Evolutionary conservation across 352 stramenopile species (phyloP).

Genomic region (Blastocystis sp.): DNA sequence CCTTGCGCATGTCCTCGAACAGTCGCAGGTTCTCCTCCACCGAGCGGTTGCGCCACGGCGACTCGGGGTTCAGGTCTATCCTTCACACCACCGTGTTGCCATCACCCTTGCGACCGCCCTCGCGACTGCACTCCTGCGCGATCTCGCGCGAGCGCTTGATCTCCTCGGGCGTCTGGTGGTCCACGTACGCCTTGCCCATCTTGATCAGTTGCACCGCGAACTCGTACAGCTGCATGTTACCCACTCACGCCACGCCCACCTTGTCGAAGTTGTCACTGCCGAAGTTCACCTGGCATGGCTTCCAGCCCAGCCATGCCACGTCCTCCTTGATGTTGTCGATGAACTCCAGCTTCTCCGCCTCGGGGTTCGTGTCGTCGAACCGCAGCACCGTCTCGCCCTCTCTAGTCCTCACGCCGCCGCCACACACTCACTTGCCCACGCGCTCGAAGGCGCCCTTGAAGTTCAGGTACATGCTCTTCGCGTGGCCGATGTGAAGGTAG

Average conservation of each 20-base stretch:
- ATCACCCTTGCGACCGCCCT: constrained; percentile 71
- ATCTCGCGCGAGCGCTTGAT: constrained; percentile 81
- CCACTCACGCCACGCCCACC: not conserved
- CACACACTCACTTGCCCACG: not conserved
- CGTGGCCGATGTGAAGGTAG: constrained; percentile 97
- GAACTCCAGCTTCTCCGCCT: constrained; percentile 94
- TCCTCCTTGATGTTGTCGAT: constrained; percentile 90
- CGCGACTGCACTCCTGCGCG: constrained; percentile 75
- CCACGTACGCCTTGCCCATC: constrained; percentile 94
- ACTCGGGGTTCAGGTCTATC: constrained; percentile 73
- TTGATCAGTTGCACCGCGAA: constrained; percentile 90
- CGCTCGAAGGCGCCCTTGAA: constrained; percentile 60
- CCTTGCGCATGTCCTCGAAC: constrained; percentile 94
- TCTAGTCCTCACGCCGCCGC: not conserved
- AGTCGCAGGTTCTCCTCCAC: constrained; percentile 88
- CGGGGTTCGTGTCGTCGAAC: constrained; percentile 98
- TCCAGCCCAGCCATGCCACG: constrained; percentile 76
- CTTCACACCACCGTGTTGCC: not conserved
- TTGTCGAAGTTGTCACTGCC: constrained; percentile 94
- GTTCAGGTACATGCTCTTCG: constrained; percentile 81
- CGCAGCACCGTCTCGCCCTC: constrained; percentile 90
- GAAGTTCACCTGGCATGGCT: constrained; percentile 83
- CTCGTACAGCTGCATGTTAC: constrained; percentile 85
- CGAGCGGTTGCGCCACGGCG: constrained; percentile 83
- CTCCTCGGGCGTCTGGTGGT: constrained; percentile 81